Base-by-base conservation (phyloP, 78 protist genomes). In the Protostelium mycophagum region DNA sequence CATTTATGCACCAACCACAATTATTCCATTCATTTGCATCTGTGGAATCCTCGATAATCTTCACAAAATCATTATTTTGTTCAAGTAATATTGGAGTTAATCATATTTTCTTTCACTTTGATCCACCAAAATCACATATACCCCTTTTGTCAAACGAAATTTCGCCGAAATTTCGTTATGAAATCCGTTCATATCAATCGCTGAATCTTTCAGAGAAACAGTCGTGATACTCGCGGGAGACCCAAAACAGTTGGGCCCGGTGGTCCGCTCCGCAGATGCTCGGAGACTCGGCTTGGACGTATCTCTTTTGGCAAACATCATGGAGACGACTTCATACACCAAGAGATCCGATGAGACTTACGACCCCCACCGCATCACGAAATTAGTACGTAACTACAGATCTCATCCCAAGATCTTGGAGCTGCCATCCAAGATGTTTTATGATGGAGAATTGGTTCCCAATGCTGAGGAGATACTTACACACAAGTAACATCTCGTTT, bases 241-340 rank as follows among this genome's bases (percentile, higher is more conserved):
- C 63, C 91, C 88, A 35, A 73, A 34, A 86, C 95, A 92, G 88
- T 90, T 92, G 9, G 95, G 95, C 28, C 95, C 95, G 29, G 85
- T 92, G 85, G 34, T 89, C 34, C 91, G 34, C 36, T 28, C 34
- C 28, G 0, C 23, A 10, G 63, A 36, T 36, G 87, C 91, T 63
- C 63, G 0, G 16, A 16, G 16, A 16, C 5, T 5, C 5, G 86
- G 37, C 16, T 85, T 85, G 34, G 16, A 85, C 16, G 86, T 85
- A 5, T 37, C 63, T 85, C 86, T 85, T 25, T 16, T 85, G n/a
- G 86, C 5, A 16, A 85, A 16, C 5, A 5, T 85, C 37, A 35
- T 37, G 63, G 16, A 85, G 63, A 85, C 37, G 16, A 23, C 16
- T 35, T 16, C 86, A 37, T 85, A 85, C 86, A 16, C 5, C n/a